Evolutionary conservation across 768 basidiomycete genomes (phyloP), one percentile per base, ranked within the genome.

Genomic region (Strobilomyces dryophilus): DNA sequence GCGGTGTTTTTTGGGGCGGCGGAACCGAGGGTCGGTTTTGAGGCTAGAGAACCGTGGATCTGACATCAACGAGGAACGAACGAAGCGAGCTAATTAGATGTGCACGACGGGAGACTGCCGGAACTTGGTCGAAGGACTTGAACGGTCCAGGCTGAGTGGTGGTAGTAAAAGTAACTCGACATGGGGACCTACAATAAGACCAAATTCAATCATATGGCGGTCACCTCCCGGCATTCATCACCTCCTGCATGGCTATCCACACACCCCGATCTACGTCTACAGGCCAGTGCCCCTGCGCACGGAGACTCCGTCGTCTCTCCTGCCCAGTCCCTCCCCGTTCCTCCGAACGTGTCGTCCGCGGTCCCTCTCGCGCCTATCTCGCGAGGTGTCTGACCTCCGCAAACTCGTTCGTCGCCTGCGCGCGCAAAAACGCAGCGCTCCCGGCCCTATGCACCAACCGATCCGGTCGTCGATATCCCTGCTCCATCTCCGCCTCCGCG

Each of bases 1-100:
- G 52, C 83, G 74, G 34, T 85, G 82, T 70, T 86, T 91, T 67
- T 84, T 89, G 2, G 91, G 89, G 31, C 81, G 80, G 24, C 94
- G 79, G 74, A 99, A 99, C 45, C 97, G 84, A 43, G 97, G 97
- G 29, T 99, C 95, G 14, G 92, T 84, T 66, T 83, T 86, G 51
- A 98, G 76, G 48, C 89, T 78, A 18, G 88, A 80, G 69, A 98
- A 99, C 20, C 95, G 82, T n/a, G 89, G 77, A 71, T 97, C 91
- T 14, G 87, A 81, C 84, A 87, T 54, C 17, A n/a, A 41, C 18
- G 37, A 12, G 24, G 24, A 24, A 24, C 24, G 24, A 24, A 24
- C 4, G 4, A 6, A 29, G 1, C 7, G 29, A 29, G 29, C 29
- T 1, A 29, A 6, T 29, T 29, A 29, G 29, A 6, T 29, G 27